These are phyloP conservation scores for Schizosaccharomyces lindneri DNA, from an alignment of 805 yeast species.

Conservation along the genomic window DNA sequence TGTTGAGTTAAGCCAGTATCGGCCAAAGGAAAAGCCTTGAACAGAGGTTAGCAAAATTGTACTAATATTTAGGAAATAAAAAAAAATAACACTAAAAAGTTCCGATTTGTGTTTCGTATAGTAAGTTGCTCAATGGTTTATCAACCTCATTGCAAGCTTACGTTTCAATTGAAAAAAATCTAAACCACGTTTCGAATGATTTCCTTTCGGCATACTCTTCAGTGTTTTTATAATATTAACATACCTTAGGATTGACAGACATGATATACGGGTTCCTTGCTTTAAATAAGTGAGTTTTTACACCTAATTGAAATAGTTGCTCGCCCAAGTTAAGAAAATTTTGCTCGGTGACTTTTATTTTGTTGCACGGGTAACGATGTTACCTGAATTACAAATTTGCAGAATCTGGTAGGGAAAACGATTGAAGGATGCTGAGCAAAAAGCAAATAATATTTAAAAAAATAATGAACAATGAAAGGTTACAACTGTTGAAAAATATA, in stretches of 20 bases:
- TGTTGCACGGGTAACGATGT: background rate
- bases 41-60: background rate
- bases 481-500: too few relatives aligned
- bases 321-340: background rate
- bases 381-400: too few relatives aligned
- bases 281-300: background rate
- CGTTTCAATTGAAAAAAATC: too few relatives aligned
- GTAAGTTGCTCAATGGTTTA: background rate
- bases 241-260: background rate
- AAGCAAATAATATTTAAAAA: too few relatives aligned
- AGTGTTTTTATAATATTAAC: background rate
- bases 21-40: slow-evolving; percentile 87
- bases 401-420: too few relatives aligned
- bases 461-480: too few relatives aligned
- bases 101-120: background rate
- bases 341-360: background rate
- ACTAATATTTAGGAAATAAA: too few relatives aligned
- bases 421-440: too few relatives aligned
- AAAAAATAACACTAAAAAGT: too few relatives aligned
- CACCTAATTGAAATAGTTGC: background rate
- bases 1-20: slow-evolving; percentile 88
- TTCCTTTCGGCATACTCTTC: background rate
- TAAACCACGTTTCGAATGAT: background rate
- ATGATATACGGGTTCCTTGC: slow-evolving; percentile 1
- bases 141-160: too few relatives aligned